Evolutionary conservation across 192 early-diverging fungal species (phyloP).

Genomic region (Mortierella alpina): DNA sequence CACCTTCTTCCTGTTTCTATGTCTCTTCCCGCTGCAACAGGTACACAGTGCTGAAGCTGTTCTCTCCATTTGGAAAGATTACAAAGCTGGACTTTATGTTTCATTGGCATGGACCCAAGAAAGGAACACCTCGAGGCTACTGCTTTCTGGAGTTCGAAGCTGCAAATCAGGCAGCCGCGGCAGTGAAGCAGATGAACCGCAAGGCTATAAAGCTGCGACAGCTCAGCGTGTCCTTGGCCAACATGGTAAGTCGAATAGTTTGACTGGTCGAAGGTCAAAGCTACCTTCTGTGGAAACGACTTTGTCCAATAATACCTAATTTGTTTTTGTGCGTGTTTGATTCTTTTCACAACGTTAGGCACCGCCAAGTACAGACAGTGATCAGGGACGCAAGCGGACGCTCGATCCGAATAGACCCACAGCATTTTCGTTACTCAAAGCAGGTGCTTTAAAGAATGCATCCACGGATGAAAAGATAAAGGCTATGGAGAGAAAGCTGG

Average conservation of each 20-base stretch:
- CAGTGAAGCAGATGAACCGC: slow-evolving; percentile 66
- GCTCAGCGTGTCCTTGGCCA: slow-evolving; percentile 71
- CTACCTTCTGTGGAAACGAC: background rate
- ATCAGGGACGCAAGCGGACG: slow-evolving; percentile 39
- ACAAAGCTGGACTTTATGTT: slow-evolving; percentile 74
- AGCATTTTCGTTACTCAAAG: slow-evolving; percentile 56
- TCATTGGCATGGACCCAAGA: slow-evolving; percentile 71
- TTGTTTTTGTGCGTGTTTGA: too few relatives aligned
- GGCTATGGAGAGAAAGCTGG: slow-evolving; percentile 76
- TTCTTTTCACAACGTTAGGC: slow-evolving; percentile 37
- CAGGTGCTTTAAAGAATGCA: slow-evolving; percentile 60
- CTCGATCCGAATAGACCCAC: slow-evolving; percentile 55
- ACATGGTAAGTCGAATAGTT: slow-evolving; percentile 55
- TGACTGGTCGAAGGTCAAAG: background rate
- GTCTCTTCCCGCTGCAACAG: slow-evolving; percentile 27
- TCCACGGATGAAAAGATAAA: slow-evolving; percentile 74
- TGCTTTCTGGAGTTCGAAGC: slow-evolving; percentile 73
- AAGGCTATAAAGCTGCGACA: slow-evolving; percentile 63
- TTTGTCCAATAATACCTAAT: slow-evolving; percentile 2
- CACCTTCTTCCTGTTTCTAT: background rate
- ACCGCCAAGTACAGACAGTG: slow-evolving; percentile 53
- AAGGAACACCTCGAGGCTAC: slow-evolving; percentile 76
- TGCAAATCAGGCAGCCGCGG: slow-evolving; percentile 60
- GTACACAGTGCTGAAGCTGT: slow-evolving; percentile 74
- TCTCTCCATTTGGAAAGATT: slow-evolving; percentile 74